A percentile compares a stretch with the other conserved stretches of the same genome.
Conservation (phyloP, 768 basidiomycete species). For the Symmetrospora coprosmae region DNA sequence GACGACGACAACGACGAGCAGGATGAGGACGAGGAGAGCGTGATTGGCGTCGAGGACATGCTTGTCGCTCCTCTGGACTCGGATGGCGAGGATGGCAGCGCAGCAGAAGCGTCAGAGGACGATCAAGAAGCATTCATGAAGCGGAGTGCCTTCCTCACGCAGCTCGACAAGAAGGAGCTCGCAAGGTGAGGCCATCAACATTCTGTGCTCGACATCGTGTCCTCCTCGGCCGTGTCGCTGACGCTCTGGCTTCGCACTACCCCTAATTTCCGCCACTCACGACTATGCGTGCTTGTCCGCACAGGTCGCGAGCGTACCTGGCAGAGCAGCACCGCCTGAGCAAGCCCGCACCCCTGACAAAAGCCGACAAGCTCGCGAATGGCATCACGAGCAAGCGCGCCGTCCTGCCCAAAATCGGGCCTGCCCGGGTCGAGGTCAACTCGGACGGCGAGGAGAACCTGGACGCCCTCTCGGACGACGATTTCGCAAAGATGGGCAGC, state of each 20-base stretch:
- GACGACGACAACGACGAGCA: neutral
- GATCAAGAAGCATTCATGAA: neutral
- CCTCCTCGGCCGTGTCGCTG: neutral
- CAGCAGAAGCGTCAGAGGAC: neutral
- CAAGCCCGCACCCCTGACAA: slow-evolving; percentile 14
- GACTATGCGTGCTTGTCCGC: too few species aligned
- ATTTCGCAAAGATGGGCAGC: slow-evolving; percentile 11
- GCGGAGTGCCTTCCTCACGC: slow-evolving; percentile 9
- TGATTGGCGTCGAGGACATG: slow-evolving; percentile 4
- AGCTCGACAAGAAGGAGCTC: slow-evolving; percentile 8
- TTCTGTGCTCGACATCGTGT: neutral
- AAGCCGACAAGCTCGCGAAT: too few species aligned
- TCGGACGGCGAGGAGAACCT: slow-evolving; percentile 16
- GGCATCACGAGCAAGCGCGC: too few species aligned
- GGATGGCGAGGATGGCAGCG: neutral
- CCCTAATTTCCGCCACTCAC: too few species aligned
- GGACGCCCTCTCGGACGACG: slow-evolving; percentile 5
- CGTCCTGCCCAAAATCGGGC: slow-evolving; percentile 1
- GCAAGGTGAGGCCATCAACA: neutral
- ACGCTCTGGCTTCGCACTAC: too few species aligned
- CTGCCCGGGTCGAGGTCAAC: slow-evolving; percentile 4
- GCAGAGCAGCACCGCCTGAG: neutral
- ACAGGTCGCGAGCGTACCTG: slow-evolving; percentile 14
- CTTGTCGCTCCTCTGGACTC: neutral
- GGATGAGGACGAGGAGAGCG: neutral